Conservation (phyloP, 31 red algal genomes). For the Porphyra umbilicalis region DNA sequence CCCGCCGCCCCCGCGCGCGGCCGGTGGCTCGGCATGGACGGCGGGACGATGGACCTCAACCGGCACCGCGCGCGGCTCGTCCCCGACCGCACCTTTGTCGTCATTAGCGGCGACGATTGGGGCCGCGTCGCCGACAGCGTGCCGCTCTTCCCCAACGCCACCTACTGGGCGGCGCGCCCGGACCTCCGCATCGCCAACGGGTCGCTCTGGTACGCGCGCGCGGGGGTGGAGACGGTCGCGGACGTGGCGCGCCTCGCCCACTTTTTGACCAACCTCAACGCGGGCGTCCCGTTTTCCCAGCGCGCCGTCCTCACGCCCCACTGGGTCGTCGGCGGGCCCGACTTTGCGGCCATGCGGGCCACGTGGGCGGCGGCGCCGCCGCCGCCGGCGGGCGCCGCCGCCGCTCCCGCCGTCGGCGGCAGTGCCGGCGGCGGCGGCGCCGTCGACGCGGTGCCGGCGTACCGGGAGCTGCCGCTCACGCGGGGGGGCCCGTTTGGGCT, state of each 20-base stretch:
- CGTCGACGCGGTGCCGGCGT: conserved; percentile 3
- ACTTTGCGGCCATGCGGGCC: conserved; percentile 47
- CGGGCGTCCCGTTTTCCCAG: conserved; percentile 15
- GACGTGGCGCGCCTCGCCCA: conserved; percentile 16
- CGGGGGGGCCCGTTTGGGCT: conserved; percentile 21
- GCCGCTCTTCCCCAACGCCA: conserved; percentile 38
- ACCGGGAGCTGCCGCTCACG: conserved; percentile 35
- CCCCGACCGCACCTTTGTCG: conserved; percentile 35
- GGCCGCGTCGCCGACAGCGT: conserved; percentile 50
- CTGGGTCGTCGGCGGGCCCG: conserved; percentile 62
- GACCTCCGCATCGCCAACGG: conserved; percentile 15
- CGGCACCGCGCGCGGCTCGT: conserved; percentile 2
- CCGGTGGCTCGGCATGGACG: background rate
- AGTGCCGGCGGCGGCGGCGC: background rate
- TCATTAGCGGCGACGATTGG: conserved; percentile 53
- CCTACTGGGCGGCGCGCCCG: conserved; percentile 12
- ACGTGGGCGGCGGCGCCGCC: background rate
- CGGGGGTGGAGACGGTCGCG: conserved; percentile 38
- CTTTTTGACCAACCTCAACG: conserved; percentile 22
- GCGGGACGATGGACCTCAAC: background rate
- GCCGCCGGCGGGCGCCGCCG: background rate
- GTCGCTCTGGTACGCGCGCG: conserved; percentile 40
- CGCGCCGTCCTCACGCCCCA: conserved; percentile 54
- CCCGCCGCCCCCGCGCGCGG: too few species aligned
- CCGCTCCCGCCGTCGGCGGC: background rate